phyloP scores from a whole-genome alignment of 2,329 filamentous ascomycete species.

The Cytospora piceicola region DNA sequence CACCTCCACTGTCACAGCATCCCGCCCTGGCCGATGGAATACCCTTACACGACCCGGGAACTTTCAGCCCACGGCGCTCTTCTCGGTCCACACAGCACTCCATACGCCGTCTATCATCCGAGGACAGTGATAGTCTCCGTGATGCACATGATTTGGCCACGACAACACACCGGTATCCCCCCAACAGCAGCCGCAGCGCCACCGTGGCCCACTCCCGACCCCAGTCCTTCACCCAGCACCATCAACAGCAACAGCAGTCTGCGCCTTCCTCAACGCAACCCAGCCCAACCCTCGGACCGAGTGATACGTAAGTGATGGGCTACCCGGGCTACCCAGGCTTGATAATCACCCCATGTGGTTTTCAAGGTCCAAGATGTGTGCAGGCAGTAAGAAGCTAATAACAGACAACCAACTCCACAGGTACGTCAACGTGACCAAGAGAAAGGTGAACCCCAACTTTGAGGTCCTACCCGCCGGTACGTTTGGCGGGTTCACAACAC shows the following conservation, averaged over 20 bases:
- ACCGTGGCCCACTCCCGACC: conserved; percentile 10
- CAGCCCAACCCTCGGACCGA: conserved; percentile 42
- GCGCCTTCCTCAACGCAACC: conserved; percentile 25
- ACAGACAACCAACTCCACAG: conserved; percentile 1
- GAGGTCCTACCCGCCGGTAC: conserved; percentile 47
- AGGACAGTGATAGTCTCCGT: conserved; percentile 15
- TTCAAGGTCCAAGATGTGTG: not conserved
- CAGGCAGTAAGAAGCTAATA: conserved; percentile 4
- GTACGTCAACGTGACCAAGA: conserved; percentile 40
- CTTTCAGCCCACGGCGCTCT: conserved; percentile 20
- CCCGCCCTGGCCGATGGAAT: conserved; percentile 6
- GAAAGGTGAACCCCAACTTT: conserved; percentile 46
- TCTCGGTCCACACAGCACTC: conserved; percentile 2
- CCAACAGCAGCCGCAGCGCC: conserved; percentile 30
- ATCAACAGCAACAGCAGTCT: conserved; percentile 15
- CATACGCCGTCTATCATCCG: conserved; percentile 10
- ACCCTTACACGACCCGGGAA: not conserved
- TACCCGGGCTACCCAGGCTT: too few relatives aligned
- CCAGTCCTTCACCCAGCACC: conserved; percentile 20
- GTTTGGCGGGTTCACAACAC: conserved; percentile 32
- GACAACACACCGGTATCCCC: conserved; percentile 22
- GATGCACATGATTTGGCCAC: conserved; percentile 1
- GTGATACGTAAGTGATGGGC: conserved; percentile 42
- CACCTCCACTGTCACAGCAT: conserved; percentile 16
- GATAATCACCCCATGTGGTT: too few relatives aligned